These are phyloP conservation scores for Malassezia nana DNA, from an alignment of 1,284 basidiomycete species.

Conservation along the genomic window DNA sequence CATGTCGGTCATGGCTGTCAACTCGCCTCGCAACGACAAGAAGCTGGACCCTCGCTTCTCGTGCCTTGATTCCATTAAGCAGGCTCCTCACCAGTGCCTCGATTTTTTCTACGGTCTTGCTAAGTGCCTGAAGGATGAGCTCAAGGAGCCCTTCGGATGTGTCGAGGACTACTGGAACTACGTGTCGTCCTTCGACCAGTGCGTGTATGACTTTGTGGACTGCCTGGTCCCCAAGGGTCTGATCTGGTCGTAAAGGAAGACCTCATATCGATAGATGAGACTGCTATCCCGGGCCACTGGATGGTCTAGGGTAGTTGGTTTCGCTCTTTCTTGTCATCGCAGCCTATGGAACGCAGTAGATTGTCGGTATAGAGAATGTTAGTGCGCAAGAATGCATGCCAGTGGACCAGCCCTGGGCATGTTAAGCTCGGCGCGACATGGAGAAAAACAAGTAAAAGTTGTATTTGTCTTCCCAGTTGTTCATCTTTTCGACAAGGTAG, in stretches of 20 bases:
- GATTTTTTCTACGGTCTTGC: constrained; percentile 4
- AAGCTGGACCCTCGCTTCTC: neutral
- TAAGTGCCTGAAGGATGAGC: neutral
- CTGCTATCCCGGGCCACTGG: neutral
- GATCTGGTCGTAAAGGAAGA: neutral
- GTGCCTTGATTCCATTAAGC: neutral
- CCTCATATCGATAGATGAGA: neutral
- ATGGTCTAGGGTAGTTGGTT: neutral
- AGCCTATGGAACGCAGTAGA: neutral
- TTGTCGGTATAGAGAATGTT: neutral
- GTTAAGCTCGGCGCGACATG: neutral
- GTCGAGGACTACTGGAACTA: constrained; percentile 4
- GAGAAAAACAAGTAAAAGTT: neutral
- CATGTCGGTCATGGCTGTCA: constrained; percentile 4
- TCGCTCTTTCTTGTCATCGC: neutral
- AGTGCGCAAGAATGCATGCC: neutral
- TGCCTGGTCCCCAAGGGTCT: constrained; percentile 5
- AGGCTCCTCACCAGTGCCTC: constrained; percentile 5
- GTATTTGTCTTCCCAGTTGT: neutral
- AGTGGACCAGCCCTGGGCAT: neutral
- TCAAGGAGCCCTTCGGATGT: neutral
- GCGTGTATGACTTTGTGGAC: constrained; percentile 1
- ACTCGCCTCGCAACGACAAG: constrained; percentile 1
- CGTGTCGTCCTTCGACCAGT: constrained; percentile 8
- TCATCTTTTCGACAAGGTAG: neutral